A percentile compares a stretch with the other conserved stretches of the same genome.
These are phyloP conservation scores for Triticum timopheevii DNA, from an alignment of 176 grass and related monocot genomes.

Conservation along the genomic window DNA sequence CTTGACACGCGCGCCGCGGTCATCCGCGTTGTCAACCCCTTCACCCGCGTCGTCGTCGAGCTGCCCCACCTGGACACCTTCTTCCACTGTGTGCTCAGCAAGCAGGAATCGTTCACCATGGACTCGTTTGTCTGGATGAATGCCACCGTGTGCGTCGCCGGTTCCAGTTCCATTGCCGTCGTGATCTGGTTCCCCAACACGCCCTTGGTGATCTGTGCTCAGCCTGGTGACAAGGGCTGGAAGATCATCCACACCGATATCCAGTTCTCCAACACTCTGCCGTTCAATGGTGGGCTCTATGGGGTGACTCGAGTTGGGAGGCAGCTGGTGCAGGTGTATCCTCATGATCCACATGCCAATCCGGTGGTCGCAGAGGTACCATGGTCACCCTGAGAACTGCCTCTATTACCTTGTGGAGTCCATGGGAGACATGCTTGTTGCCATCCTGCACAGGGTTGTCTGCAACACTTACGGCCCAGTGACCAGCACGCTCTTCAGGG, in stretches of 20 bases:
- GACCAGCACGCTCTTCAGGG: not conserved
- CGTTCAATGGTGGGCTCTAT: conserved; percentile 6
- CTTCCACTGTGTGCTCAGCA: not conserved
- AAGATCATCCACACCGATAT: not conserved
- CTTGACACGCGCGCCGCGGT: not conserved
- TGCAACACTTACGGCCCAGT: rapidly evolving
- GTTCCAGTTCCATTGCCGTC: not conserved
- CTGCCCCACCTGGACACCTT: not conserved
- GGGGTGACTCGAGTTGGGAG: not conserved
- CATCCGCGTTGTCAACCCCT: not conserved
- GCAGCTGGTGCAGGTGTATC: conserved; percentile 11
- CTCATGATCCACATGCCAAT: not conserved
- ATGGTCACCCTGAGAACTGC: not conserved
- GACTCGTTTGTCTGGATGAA: conserved; percentile 1
- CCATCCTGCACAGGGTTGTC: not conserved
- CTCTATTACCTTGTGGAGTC: conserved; percentile 19
- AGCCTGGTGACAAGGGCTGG: not conserved
- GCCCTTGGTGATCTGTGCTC: not conserved
- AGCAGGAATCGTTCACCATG: not conserved
- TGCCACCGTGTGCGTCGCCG: not conserved
- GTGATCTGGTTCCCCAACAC: not conserved
- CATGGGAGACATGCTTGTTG: not conserved
- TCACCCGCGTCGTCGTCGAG: not conserved
- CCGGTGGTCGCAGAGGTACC: not conserved
- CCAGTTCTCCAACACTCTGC: conserved; percentile 17